Evolutionary conservation across 1,284 basidiomycete species (phyloP).

Genomic region (Mycosarcoma mackinlayi): DNA sequence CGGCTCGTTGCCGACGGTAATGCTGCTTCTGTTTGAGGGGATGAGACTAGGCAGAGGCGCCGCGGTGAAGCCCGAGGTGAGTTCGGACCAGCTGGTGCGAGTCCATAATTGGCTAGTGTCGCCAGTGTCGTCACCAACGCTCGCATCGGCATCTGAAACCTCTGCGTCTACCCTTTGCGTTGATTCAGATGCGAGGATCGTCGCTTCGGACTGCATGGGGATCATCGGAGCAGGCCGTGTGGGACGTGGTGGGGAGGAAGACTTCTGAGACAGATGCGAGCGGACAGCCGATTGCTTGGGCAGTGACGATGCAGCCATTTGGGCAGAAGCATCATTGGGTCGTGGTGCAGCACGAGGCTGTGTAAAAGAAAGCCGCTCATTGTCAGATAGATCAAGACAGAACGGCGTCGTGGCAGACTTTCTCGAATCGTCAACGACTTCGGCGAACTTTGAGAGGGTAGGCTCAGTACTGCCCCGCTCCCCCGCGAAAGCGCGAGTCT

Average conservation of each 20-base stretch:
- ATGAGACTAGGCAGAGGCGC: conserved; percentile 29
- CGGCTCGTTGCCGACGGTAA: not conserved
- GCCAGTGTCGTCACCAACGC: conserved; percentile 17
- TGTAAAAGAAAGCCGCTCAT: conserved; percentile 6
- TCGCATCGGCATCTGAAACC: conserved; percentile 12
- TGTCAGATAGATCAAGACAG: conserved; percentile 16
- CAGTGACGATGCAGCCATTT: not conserved
- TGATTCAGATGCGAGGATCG: no score
- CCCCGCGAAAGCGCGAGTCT: conserved; percentile 2
- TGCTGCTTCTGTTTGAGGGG: not conserved
- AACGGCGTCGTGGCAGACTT: conserved; percentile 1
- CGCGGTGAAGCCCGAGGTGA: conserved; percentile 7
- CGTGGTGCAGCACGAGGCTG: conserved; percentile 17
- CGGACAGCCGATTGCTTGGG: not conserved
- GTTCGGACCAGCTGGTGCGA: conserved; percentile 20
- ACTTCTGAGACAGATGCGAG: not conserved
- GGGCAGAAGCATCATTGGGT: not conserved
- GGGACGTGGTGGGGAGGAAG: conserved; percentile 18
- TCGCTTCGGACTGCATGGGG: not conserved
- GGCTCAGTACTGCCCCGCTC: conserved; percentile 21
- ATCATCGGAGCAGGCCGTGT: conserved; percentile 10
- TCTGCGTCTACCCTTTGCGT: not conserved
- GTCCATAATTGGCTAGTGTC: conserved; percentile 16
- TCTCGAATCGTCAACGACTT: not conserved
- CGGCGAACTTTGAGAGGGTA: not conserved